These are phyloP conservation scores for Plasmodium gallinaceum DNA, from an alignment of 169 alveolate genomes.

Conservation along the genomic window DNA sequence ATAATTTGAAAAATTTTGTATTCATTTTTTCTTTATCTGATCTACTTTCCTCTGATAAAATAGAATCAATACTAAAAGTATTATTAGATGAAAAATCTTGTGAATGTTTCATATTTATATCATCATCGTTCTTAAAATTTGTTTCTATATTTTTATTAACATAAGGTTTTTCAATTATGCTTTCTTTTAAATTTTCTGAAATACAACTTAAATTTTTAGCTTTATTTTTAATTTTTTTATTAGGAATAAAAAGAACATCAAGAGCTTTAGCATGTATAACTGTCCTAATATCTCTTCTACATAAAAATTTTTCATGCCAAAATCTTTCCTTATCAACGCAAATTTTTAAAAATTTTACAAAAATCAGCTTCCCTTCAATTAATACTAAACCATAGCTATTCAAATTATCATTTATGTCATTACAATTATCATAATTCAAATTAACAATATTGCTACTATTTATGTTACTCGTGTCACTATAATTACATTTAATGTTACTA, in stretches of 20 bases:
- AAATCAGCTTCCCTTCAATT: conserved; percentile 86
- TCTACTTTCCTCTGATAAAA: conserved; percentile 15
- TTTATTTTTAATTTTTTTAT: conserved; percentile 49
- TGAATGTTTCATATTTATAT: conserved; percentile 1
- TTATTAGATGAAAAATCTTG: not conserved
- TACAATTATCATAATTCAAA: not conserved
- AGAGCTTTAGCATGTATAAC: conserved; percentile 84
- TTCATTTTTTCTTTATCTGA: not conserved
- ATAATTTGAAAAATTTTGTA: not conserved
- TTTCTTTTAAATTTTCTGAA: not conserved
- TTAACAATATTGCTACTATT: not conserved
- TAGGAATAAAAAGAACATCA: conserved; percentile 78
- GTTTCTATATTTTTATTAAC: not conserved
- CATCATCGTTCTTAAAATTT: not conserved
- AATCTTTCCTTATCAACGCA: conserved; percentile 91
- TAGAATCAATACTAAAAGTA: not conserved
- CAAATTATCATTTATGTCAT: not conserved
- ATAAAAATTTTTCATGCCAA: conserved; percentile 91
- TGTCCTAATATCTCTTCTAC: conserved; percentile 90
- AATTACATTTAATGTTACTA: not conserved
- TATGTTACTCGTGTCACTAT: not conserved
- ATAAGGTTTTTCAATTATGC: not conserved
- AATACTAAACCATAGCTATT: conserved; percentile 78
- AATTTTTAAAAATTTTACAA: conserved; percentile 86
- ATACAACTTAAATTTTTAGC: not conserved